These are phyloP conservation scores for Naegleria gruberi DNA, from an alignment of 208 protist species.

Conservation along the genomic window DNA sequence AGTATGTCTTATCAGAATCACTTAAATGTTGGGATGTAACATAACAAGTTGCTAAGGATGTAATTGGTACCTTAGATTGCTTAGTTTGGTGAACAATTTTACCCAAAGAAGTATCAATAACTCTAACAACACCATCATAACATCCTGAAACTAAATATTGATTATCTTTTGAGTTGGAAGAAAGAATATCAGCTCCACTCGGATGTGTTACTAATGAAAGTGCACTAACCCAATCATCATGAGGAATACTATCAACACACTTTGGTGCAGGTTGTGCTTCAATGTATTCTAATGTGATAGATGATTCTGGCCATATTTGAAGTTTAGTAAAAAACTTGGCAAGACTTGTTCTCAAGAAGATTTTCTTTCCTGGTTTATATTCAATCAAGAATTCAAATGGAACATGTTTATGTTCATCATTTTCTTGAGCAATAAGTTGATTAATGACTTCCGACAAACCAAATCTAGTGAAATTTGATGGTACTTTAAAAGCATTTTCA, in stretches of 20 bases:
- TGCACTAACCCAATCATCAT: slow-evolving; percentile 2
- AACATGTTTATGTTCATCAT: background rate
- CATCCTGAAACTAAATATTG: background rate
- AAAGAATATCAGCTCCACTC: background rate
- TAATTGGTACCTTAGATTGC: background rate
- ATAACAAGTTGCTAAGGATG: background rate
- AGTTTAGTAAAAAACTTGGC: slow-evolving; percentile 1
- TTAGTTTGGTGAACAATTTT: background rate
- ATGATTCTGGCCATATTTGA: background rate
- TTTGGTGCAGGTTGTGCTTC: slow-evolving; percentile 15
- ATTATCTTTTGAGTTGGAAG: background rate
- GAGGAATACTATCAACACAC: slow-evolving; percentile 1
- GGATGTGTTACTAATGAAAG: background rate
- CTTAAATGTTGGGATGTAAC: background rate
- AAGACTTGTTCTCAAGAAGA: background rate
- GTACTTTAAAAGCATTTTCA: background rate
- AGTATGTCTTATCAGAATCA: background rate
- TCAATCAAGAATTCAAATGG: slow-evolving; percentile 15
- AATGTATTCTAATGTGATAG: slow-evolving; percentile 10
- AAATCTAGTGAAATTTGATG: background rate
- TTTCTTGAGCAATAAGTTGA: background rate
- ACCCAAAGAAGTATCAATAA: background rate
- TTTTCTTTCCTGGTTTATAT: background rate
- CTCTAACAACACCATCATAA: background rate
- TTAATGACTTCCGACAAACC: slow-evolving; percentile 9